Conservation (phyloP, 2,329 filamentous ascomycete species). For the Penicillium corylophilum region DNA sequence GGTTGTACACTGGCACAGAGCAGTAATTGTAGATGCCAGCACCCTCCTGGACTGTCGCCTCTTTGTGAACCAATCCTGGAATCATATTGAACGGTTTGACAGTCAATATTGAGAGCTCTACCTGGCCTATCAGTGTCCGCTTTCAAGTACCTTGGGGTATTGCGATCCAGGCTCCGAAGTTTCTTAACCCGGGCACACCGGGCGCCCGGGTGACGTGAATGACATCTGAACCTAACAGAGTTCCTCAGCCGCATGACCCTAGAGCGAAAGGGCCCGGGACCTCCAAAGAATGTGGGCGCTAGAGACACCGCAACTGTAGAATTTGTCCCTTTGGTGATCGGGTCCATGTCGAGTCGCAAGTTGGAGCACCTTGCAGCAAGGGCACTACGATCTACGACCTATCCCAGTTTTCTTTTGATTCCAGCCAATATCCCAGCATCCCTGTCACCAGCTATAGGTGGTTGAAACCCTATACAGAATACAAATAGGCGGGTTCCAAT, state of each 20-base stretch:
- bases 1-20: background rate
- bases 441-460: background rate
- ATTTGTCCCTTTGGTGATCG: background rate
- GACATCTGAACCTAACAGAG: background rate
- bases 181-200: background rate
- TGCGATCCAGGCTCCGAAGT: background rate
- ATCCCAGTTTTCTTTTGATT: background rate
- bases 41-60: background rate
- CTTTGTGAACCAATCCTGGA: background rate
- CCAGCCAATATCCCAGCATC: background rate
- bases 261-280: background rate
- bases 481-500: constrained; percentile 17
- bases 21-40: background rate
- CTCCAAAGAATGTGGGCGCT: background rate
- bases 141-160: background rate
- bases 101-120: background rate
- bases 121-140: background rate
- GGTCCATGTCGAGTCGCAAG: background rate
- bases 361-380: constrained; percentile 6
- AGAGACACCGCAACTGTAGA: background rate
- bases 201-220: background rate
- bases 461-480: background rate
- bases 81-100: background rate
- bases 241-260: background rate
- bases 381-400: constrained; percentile 2